Base-by-base conservation (phyloP, 306 rosid genomes). In the Begonia masoniana region DNA sequence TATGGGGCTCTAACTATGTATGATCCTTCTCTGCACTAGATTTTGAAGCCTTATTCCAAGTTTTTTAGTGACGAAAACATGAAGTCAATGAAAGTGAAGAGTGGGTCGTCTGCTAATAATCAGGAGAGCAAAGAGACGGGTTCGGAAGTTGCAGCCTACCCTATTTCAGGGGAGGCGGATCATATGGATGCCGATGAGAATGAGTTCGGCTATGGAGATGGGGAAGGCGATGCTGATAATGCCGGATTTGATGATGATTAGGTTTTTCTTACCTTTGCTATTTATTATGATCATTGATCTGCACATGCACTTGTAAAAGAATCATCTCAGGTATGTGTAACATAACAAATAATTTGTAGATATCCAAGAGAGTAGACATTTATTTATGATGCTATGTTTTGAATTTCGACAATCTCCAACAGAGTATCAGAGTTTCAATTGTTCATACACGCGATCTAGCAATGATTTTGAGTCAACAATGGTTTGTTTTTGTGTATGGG, bases 31-130 rank as follows among this genome's bases (percentile, higher is more conserved):
- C 41, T 76, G 68, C 72, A 6, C 39, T 31, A 85, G 97, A 89
- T 76, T 53, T 71, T 82, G 15, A 70, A 80, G 71, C 97, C 95
- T 11, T 89, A 80, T 53, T 36, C 81, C 31, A 54, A 80, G n/a
- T 89, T 85, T 68, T 72, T 89, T 74, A 76, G 73, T 10, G 85
- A 89, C 3, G 85, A 72, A 56, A 80, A 54, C 55, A 54, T 89
- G 51, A 31, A 62, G 70, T 66, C 87, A 26, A 78, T 82, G 94
- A 41, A 47, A 58, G 56, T 41, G 36, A 56, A 61, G 68, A 62
- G 17, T 41, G 75, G 71, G 56, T 1, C 57, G 56, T 1, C 57
- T 10, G 21, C 13, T 19, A 64, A 12, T 41, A 24, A 9, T 23
- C 55, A 47, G n/a, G 56, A 31, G 48, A 12, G 23, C 54, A 65